Conservation (phyloP, 2,329 filamentous ascomycete genomes). For the Fusarium staphyleae region DNA sequence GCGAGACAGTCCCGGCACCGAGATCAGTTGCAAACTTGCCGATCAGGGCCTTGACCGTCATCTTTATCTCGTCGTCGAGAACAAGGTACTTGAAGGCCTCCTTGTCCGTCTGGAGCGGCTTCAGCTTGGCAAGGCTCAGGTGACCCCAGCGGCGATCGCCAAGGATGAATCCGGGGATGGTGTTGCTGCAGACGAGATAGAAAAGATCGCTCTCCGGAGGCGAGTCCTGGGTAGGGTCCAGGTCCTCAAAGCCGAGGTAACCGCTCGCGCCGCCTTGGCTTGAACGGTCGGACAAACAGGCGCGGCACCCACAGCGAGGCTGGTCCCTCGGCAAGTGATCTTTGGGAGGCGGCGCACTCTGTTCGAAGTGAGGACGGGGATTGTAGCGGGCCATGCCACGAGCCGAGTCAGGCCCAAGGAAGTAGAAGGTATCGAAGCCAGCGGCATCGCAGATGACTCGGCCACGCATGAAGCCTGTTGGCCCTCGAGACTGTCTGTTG, state of each 20-base stretch:
- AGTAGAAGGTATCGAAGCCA: conserved; percentile 49
- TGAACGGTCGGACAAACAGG: conserved; percentile 42
- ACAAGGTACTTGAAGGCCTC: conserved; percentile 60
- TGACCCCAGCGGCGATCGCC: conserved; percentile 55
- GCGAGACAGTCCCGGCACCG: conserved; percentile 48
- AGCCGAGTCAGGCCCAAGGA: conserved; percentile 36
- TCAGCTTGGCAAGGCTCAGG: conserved; percentile 50
- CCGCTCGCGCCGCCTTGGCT: conserved; percentile 39
- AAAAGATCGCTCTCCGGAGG: conserved; percentile 53
- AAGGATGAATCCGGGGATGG: conserved; percentile 57
- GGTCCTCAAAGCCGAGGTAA: conserved; percentile 52
- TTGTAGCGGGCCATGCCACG: conserved; percentile 24
- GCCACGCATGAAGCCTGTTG: conserved; percentile 49
- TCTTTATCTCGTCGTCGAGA: conserved; percentile 56
- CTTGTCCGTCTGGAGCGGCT: conserved; percentile 52
- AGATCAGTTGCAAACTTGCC: conserved; percentile 53
- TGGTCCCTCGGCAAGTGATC: conserved; percentile 52
- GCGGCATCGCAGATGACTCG: conserved; percentile 54
- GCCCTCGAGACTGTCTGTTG: conserved; percentile 40
- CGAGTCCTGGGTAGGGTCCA: conserved; percentile 46
- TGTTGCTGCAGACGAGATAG: conserved; percentile 52
- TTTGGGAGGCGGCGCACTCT: conserved; percentile 28
- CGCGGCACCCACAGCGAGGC: conserved; percentile 52
- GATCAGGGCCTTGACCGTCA: conserved; percentile 56
- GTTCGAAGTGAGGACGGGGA: conserved; percentile 17